Evolutionary conservation across 1,284 basidiomycete genomes (phyloP), one percentile per base, ranked within the genome.

Genomic region (Trichosporon sp.): DNA sequence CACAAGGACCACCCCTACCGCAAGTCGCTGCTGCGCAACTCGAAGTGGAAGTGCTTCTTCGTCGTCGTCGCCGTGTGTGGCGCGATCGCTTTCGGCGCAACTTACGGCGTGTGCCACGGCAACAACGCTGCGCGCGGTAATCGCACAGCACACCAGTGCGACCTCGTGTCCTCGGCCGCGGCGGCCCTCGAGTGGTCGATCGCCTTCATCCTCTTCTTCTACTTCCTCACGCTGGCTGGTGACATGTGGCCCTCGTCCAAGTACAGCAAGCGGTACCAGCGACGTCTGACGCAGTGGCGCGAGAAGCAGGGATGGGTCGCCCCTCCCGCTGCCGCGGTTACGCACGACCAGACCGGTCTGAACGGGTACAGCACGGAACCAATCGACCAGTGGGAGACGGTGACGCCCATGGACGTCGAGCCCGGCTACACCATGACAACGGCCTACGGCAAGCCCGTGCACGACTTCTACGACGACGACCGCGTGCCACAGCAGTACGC

Each of bases 171-270:
- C 11, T 83, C 82, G 0, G 84, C 80, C 0, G 85, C 85, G 0
- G 86, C 85, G 0, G 82, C 83, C 0, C 78, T 85, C 66, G 85
- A 86, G 76, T 85, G 85, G 84, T 75, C 82, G n/a, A 79, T 84
- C 35, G 76, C 84, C 1, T 85, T 86, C 78, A 73, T 85, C 67
- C 76, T 85, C 14, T 73, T 79, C 64, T 83, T 86, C 74, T 83
- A 81, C 79, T 82, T 81, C 73, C 67, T 80, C 46, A 80, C 80
- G 7, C 77, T 84, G 14, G 76, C 73, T 26, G 77, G 78, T 63
- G 78, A 82, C 72, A 78, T 81, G 35, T 78, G 82, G 80, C 78
- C 79, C 8, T 77, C 78, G 48, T 80, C 77, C 51, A 86, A 86
- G 76, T 81, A 83, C 1, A 82, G 80, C 8, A 82, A 81, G 3